phyloP scores from a whole-genome alignment of 441 rosid species.

The Cnidoscolus chayamansa region DNA sequence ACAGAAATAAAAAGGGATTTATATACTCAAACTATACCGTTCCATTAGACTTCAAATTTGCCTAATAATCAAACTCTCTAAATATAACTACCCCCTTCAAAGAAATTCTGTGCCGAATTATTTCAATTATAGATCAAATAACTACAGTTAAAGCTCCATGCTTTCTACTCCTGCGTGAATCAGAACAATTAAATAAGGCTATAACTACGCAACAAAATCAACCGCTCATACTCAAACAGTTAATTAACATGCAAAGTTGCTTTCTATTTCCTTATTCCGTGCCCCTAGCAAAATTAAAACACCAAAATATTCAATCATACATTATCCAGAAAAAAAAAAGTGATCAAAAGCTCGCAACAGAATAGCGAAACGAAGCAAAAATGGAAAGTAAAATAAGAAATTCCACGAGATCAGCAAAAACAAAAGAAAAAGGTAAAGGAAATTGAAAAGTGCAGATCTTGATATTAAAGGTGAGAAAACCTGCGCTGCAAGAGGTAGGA shows the following conservation, averaged over 20 bases:
- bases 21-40: background rate
- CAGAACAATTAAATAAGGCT: background rate
- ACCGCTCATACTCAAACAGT: background rate
- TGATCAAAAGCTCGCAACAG: background rate
- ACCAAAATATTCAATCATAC: background rate
- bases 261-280: background rate
- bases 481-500: constrained; percentile 91
- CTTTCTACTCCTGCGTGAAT: background rate
- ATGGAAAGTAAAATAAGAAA: background rate
- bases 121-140: background rate
- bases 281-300: background rate
- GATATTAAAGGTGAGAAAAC: constrained; percentile 31
- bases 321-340: background rate
- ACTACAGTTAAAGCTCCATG: background rate
- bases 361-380: background rate
- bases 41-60: background rate
- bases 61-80: background rate
- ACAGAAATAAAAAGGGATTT: no score
- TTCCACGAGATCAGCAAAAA: constrained; percentile 4
- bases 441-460: constrained; percentile 16
- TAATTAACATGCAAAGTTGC: background rate
- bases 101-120: background rate
- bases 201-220: no score
- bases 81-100: background rate
- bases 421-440: background rate